Percentiles rank a stretch among this genome's conserved stretches.
Conservation (phyloP, 306 rosid genomes). For the Cucurbita moschata region DNA sequence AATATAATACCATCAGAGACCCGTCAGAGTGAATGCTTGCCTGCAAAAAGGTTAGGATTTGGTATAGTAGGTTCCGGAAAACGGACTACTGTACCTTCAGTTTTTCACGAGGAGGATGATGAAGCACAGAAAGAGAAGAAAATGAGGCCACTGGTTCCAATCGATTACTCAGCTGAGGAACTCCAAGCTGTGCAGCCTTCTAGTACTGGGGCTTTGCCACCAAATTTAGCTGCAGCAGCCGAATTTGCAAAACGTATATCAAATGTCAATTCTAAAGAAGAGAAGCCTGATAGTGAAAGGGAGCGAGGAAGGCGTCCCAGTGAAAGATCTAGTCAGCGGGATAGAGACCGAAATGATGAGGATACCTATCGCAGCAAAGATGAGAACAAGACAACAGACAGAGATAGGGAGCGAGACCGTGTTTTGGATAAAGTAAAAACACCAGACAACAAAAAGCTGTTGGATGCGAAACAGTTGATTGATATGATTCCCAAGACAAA, state of each 20-base stretch:
- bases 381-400: conserved; percentile 42
- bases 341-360: conserved; percentile 57
- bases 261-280: conserved; percentile 59
- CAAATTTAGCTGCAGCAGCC: conserved; percentile 96
- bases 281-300: conserved; percentile 55
- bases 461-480: conserved; percentile 84
- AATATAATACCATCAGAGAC: conserved; percentile 39
- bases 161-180: conserved; percentile 95
- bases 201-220: conserved; percentile 47
- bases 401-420: conserved; percentile 55
- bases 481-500: conserved; percentile 98
- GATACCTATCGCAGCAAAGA: conserved; percentile 47
- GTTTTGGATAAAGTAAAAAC: conserved; percentile 46
- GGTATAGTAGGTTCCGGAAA: conserved; percentile 94
- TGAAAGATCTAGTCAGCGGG: conserved; percentile 65
- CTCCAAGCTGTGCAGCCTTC: conserved; percentile 71
- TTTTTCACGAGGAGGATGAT: conserved; percentile 84
- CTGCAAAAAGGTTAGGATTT: conserved; percentile 81
- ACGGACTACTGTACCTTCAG: conserved; percentile 82
- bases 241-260: conserved; percentile 93
- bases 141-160: conserved; percentile 96
- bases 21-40: conserved; percentile 46
- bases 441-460: conserved; percentile 61
- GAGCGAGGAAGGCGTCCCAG: conserved; percentile 63
- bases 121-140: conserved; percentile 91